phyloP scores from a whole-genome alignment of 441 rosid species.

The Mallotus repandus region DNA sequence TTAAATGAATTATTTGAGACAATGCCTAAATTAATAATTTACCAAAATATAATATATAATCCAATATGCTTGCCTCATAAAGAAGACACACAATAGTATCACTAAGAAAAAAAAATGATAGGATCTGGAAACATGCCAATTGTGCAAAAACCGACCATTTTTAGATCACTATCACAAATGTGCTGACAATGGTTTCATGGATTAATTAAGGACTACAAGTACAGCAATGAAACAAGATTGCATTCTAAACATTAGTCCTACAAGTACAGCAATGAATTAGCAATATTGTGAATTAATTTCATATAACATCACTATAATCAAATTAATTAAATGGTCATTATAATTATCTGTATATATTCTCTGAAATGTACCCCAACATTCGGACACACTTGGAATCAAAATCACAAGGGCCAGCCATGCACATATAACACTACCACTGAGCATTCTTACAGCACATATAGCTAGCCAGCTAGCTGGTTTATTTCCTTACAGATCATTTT shows the following conservation, averaged over 20 bases:
- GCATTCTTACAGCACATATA: slow-evolving; percentile 2
- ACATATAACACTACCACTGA: background rate
- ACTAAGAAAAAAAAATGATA: background rate
- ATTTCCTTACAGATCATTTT: slow-evolving; percentile 21
- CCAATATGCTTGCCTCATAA: too few species aligned
- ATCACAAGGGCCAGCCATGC: slow-evolving; percentile 28
- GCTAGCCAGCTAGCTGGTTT: background rate
- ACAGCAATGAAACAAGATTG: slow-evolving; percentile 3
- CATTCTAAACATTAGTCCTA: slow-evolving; percentile 1
- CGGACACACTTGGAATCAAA: slow-evolving; percentile 23
- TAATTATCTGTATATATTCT: slow-evolving; percentile 10
- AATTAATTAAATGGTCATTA: slow-evolving; percentile 13
- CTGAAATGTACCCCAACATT: slow-evolving; percentile 29
- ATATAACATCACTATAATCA: slow-evolving; percentile 4
- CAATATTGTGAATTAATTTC: too few species aligned
- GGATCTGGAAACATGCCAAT: slow-evolving; percentile 11
- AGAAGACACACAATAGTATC: background rate
- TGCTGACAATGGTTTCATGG: slow-evolving; percentile 2
- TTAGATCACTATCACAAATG: background rate
- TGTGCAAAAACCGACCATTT: background rate
- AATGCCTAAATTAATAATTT: background rate
- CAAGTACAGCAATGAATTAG: slow-evolving; percentile 6
- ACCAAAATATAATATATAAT: background rate
- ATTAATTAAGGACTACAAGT: slow-evolving; percentile 13
- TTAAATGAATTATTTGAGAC: too few species aligned